phyloP scores from a whole-genome alignment of 2,329 filamentous ascomycete genomes.

The Chrysoporthe deuterocubensis region DNA sequence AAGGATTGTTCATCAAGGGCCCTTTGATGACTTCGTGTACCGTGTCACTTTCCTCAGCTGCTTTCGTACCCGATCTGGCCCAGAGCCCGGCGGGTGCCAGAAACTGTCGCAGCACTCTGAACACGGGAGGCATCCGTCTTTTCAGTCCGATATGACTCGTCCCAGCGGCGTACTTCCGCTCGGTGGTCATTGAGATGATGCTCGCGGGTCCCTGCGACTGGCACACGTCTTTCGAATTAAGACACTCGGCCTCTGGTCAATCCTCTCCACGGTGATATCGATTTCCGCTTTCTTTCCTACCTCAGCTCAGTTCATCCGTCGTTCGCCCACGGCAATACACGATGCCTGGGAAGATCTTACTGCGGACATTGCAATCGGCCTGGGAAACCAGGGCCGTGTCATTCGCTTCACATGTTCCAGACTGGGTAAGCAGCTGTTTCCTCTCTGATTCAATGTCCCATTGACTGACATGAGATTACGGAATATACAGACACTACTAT shows the following conservation, averaged over 20 bases:
- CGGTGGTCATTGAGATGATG: not conserved
- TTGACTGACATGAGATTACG: not conserved
- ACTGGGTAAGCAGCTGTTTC: not conserved
- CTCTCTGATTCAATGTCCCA: not conserved
- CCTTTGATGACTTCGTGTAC: not conserved
- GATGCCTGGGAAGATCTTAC: not conserved
- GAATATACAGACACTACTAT: not conserved
- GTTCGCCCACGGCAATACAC: not conserved
- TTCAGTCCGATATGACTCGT: not conserved
- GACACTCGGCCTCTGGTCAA: not conserved
- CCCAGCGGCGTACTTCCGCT: not conserved
- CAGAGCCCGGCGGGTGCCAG: not conserved
- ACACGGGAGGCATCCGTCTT: not conserved
- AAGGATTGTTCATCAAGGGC: not conserved
- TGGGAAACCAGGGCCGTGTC: not conserved
- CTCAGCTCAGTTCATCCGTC: not conserved
- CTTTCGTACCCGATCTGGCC: not conserved
- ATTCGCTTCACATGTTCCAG: not conserved
- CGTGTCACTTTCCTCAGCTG: not conserved
- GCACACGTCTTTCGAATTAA: not conserved
- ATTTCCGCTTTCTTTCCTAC: not conserved
- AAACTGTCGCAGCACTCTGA: not conserved
- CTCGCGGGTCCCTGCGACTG: not conserved
- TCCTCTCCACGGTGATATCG: not conserved
- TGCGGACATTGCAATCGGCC: not conserved